Evolutionary conservation across 352 stramenopile genomes (phyloP).

Genomic region (Pythium angustatum): DNA sequence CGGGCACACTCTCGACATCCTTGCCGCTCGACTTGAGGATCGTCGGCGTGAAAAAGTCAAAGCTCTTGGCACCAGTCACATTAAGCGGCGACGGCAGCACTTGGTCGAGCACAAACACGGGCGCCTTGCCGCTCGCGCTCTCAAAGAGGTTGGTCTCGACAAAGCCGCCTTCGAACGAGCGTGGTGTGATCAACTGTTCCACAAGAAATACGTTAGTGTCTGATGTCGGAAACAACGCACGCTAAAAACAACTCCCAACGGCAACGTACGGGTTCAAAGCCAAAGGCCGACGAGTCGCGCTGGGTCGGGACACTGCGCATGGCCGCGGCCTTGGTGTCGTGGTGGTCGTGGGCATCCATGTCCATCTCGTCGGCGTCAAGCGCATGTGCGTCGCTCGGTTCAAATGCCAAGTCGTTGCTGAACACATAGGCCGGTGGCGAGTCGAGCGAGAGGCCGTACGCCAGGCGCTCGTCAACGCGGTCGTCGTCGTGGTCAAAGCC

Average conservation of each 20-base stretch:
- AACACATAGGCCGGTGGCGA: slow-evolving; percentile 35
- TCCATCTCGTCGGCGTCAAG: slow-evolving; percentile 24
- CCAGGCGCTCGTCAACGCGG: slow-evolving; percentile 22
- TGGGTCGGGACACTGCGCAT: slow-evolving; percentile 31
- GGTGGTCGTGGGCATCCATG: slow-evolving; percentile 18
- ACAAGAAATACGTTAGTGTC: slow-evolving; percentile 12
- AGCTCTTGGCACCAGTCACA: slow-evolving; percentile 18
- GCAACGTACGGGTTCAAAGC: slow-evolving; percentile 26
- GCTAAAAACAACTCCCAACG: too few relatives aligned
- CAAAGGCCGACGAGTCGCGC: slow-evolving; percentile 24
- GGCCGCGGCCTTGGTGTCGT: slow-evolving; percentile 31
- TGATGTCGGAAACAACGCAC: too few relatives aligned
- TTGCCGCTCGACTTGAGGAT: slow-evolving; percentile 22
- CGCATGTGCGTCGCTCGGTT: slow-evolving; percentile 4
- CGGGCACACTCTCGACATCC: not conserved
- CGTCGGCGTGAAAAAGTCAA: slow-evolving; percentile 22
- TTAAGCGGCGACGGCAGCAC: slow-evolving; percentile 15
- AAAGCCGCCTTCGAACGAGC: slow-evolving; percentile 26
- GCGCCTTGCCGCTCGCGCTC: slow-evolving; percentile 20
- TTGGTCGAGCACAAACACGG: slow-evolving; percentile 34
- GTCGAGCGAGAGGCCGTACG: slow-evolving; percentile 35
- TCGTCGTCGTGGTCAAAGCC: slow-evolving; percentile 28
- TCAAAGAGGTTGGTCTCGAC: slow-evolving; percentile 29
- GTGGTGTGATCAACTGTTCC: slow-evolving; percentile 25
- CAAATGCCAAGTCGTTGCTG: slow-evolving; percentile 33